phyloP scores from a whole-genome alignment of 108 stramenopile species.

The Conticribra weissflogii region DNA sequence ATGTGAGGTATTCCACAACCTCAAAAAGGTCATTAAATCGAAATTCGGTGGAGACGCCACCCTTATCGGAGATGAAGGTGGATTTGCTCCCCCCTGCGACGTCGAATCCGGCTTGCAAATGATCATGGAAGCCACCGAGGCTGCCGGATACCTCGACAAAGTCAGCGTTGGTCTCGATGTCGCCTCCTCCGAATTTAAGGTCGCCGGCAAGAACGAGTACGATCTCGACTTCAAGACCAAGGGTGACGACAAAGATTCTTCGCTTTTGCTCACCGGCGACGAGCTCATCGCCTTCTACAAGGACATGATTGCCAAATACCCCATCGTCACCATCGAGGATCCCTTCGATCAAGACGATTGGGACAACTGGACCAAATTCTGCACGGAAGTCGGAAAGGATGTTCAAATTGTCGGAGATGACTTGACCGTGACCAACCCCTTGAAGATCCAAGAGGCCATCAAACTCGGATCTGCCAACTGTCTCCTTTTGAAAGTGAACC shows the following conservation, averaged over 20 bases:
- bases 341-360: conserved; percentile 99
- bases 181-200: conserved; percentile 98
- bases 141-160: conserved; percentile 96
- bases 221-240: conserved; percentile 98
- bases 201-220: conserved; percentile 90
- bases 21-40: conserved; percentile 97
- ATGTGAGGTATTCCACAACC: conserved; percentile 98
- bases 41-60: conserved; percentile 99
- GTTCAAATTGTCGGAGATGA: conserved; percentile 99
- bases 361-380: conserved; percentile 96
- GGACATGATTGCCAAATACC: conserved; percentile 89
- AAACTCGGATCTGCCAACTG: conserved; percentile 94
- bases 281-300: conserved; percentile 96
- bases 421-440: conserved; percentile 98
- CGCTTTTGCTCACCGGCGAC: conserved; percentile 86
- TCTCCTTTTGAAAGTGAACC: conserved; percentile 99
- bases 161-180: conserved; percentile 97
- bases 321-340: conserved; percentile 99
- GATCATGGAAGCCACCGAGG: conserved; percentile 97
- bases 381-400: conserved; percentile 79
- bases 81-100: conserved; percentile 98
- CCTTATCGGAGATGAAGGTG: conserved; percentile 99
- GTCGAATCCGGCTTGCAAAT: conserved; percentile 93
- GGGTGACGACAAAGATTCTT: conserved; percentile 82
- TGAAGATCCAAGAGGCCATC: conserved; percentile 94